Evolutionary conservation across 2,329 filamentous ascomycete species (phyloP).

Genomic region (Aciculosporium take): DNA sequence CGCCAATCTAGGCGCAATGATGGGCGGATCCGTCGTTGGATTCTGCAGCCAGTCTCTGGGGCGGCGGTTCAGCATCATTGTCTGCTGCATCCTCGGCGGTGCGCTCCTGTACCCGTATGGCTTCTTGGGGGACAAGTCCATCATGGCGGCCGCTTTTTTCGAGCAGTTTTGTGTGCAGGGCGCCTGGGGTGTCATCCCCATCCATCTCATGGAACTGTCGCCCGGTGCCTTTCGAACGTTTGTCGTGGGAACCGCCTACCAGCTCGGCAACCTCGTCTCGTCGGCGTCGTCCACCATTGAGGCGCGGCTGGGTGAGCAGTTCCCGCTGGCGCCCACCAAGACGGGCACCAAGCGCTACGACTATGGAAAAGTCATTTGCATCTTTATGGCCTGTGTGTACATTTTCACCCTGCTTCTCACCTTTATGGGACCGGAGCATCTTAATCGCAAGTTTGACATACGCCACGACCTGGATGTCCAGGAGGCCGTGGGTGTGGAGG

Average conservation of each 20-base stretch:
- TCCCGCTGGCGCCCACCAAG: conserved; percentile 48
- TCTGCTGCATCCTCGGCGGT: conserved; percentile 50
- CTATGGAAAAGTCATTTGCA: conserved; percentile 75
- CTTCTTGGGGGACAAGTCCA: conserved; percentile 43
- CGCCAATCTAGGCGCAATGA: conserved; percentile 56
- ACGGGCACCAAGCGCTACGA: conserved; percentile 42
- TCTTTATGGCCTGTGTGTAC: conserved; percentile 81
- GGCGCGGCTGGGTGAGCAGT: conserved; percentile 57
- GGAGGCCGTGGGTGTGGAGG: conserved; percentile 29
- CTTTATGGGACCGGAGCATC: conserved; percentile 44
- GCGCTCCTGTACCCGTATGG: conserved; percentile 75
- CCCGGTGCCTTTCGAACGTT: conserved; percentile 61
- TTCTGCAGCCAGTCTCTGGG: conserved; percentile 57
- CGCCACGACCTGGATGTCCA: conserved; percentile 32
- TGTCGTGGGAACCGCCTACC: conserved; percentile 59
- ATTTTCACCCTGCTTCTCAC: conserved; percentile 47
- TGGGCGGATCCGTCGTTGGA: conserved; percentile 51
- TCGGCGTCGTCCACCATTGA: conserved; percentile 63
- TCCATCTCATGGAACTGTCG: conserved; percentile 64
- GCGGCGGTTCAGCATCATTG: conserved; percentile 53
- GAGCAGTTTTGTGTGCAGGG: conserved; percentile 69
- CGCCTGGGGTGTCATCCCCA: conserved; percentile 63
- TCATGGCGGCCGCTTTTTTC: conserved; percentile 75
- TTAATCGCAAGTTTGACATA: conserved; percentile 36
- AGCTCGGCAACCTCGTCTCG: conserved; percentile 62